Evolutionary conservation across 768 basidiomycete species (phyloP).

Genomic region (Hortiboletus campestris): DNA sequence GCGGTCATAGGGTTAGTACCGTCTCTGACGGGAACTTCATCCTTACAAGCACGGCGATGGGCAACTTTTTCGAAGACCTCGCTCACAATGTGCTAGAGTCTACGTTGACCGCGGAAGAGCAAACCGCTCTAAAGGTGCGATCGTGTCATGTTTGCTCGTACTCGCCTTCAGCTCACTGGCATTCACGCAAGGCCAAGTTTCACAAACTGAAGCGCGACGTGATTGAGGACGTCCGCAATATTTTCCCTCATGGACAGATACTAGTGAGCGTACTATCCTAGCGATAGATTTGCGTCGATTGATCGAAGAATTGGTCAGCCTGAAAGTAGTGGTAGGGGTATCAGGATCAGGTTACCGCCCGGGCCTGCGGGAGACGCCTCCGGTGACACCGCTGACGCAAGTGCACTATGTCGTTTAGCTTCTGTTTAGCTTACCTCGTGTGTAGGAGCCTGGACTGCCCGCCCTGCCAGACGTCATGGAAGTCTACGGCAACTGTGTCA

Average conservation of each 20-base stretch:
- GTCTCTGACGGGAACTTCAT: not conserved
- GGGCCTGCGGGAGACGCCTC: slow-evolving; percentile 4
- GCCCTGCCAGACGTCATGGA: slow-evolving; percentile 27
- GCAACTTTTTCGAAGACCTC: slow-evolving; percentile 32
- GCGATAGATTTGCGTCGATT: not conserved
- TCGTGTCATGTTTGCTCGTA: not conserved
- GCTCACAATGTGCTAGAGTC: slow-evolving; percentile 19
- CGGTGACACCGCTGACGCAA: slow-evolving; percentile 5
- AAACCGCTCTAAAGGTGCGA: slow-evolving; percentile 24
- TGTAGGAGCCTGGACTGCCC: slow-evolving; percentile 15
- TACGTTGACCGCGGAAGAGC: slow-evolving; percentile 23
- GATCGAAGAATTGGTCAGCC: slow-evolving; percentile 11
- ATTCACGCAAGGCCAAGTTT: slow-evolving; percentile 25
- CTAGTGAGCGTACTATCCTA: slow-evolving; percentile 14
- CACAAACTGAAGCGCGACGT: slow-evolving; percentile 29
- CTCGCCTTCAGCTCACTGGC: not conserved
- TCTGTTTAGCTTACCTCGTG: not conserved
- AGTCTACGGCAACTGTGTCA: slow-evolving; percentile 19
- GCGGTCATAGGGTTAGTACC: not conserved
- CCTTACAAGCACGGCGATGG: slow-evolving; percentile 13
- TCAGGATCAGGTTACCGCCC: slow-evolving; percentile 22
- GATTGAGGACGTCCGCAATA: slow-evolving; percentile 25
- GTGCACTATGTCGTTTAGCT: not conserved
- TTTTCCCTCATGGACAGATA: slow-evolving; percentile 31
- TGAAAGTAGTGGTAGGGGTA: slow-evolving; percentile 23